Evolutionary conservation across 192 early-diverging fungal genomes (phyloP), one percentile per base, ranked within the genome.

Genomic region (Podila horticola): DNA sequence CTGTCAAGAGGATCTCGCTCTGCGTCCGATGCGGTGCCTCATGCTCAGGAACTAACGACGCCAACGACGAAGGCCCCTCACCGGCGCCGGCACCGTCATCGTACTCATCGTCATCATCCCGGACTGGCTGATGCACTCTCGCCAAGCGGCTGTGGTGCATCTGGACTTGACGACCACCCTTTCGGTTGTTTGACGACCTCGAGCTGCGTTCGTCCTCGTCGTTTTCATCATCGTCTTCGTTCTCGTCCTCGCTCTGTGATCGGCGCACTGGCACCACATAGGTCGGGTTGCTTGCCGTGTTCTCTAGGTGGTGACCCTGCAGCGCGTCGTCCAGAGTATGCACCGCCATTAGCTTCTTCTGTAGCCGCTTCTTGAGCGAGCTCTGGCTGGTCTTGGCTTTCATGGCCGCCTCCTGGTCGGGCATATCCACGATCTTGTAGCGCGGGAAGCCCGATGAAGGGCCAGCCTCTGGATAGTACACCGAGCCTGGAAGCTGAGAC

Each of bases 261-360:
- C 52, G 52, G 4, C 52, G 52, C 52, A 55, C 22, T 9, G 52
- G 52, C 22, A 55, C 52, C n/a, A 55, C 52, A 55, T 55, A 55
- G 6, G 52, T 55, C n/a, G 52, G 52, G 52, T 55, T 55, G 22
- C 52, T 55, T 8, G 24, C 52, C 10, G 52, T 55, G 24, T 55
- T 55, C 52, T 55, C 52, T 22, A 24, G 52, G 52, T 64, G 64
- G 15, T 64, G 66, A 4, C 66, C 28, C 45, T 50, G 38, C 2
- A 69, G 29, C 7, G 67, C 67, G 17, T 75, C 62, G 15, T 75
- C 74, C 28, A 69, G 29, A 0, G 74, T 75, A 17, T 69, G 74
- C 7, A 64, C 60, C 0, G 41, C 68, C n/a, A 62, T 62, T 8
- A 70, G n/a, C 57, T 66, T 69, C 13, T 70, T 24, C 29, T 66